Conservation (phyloP, 768 basidiomycete genomes). For the Tylopilus balloui region DNA sequence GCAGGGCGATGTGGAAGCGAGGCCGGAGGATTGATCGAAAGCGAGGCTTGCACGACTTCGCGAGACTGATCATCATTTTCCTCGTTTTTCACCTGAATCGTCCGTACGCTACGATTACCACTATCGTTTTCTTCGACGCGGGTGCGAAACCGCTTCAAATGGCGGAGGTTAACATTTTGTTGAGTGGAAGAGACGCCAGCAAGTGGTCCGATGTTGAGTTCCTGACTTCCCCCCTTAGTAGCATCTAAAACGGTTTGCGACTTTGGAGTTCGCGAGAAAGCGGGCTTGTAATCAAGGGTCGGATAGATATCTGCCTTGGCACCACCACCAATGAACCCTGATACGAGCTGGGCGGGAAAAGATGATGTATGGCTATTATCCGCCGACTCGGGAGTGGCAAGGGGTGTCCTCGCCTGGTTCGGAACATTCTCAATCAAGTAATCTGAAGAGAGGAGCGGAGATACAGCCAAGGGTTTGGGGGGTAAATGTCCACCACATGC, state of each 20-base stretch:
- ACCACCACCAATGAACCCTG: constrained; percentile 9
- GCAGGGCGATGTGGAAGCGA: constrained; percentile 16
- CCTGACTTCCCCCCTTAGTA: constrained; percentile 3
- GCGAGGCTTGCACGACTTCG: not conserved
- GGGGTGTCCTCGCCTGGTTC: not conserved
- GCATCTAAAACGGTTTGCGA: constrained; percentile 22
- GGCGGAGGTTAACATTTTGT: constrained; percentile 29
- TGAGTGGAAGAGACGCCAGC: constrained; percentile 23
- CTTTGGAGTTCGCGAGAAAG: constrained; percentile 19
- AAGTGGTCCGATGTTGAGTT: constrained; percentile 23
- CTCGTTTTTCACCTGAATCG: constrained; percentile 20
- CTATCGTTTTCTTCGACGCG: constrained; percentile 25
- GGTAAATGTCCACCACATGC: not conserved
- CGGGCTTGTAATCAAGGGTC: constrained; percentile 8
- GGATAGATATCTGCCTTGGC: not conserved
- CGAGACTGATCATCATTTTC: constrained; percentile 7
- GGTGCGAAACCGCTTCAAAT: constrained; percentile 25
- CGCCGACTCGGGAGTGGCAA: constrained; percentile 4
- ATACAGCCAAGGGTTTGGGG: not conserved
- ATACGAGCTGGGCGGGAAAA: constrained; percentile 12
- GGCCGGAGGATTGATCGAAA: not conserved
- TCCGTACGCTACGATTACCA: constrained; percentile 29
- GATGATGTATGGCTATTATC: constrained; percentile 12
- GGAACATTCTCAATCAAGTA: not conserved
- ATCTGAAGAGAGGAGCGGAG: not conserved